Evolutionary conservation across 164 flowering plant genomes (phyloP), one percentile per base, ranked within the genome.

Genomic region (Dillenia suffruticosa): DNA sequence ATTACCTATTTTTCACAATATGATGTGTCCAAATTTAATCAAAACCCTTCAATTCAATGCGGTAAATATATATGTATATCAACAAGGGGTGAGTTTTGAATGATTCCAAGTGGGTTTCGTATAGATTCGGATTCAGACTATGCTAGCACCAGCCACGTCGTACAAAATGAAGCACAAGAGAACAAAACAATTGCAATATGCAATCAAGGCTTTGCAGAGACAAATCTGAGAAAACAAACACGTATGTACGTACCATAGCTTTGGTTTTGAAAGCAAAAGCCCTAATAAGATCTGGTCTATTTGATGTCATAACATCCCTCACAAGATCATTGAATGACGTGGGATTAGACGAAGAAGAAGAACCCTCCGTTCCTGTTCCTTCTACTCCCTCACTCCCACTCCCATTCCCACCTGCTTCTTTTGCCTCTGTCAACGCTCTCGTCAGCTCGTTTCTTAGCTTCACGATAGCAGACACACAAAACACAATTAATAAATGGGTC

Each of bases 261-360:
- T 83, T 85, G 32, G 87, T 74, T 66, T 74, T 77, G 66, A 81
- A 78, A 58, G 85, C 89, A 55, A 88, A 85, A 49, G 76, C 71
- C 67, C 69, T 77, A 9, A 88, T n/a, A n/a, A n/a, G 64, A 66
- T 88, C 88, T 49, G 72, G 80, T 56, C 63, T 74, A 54, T 71
- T 72, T 9, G 83, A 73, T 13, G 75, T 72, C 70, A 83, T 61
- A 26, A 26, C 40, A 15, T 82, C 88, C 64, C 64, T 74, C 58
- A 84, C 82, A 58, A 88, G 85, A 59, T 84, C 79, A 48, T 79
- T 62, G 74, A 85, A 88, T 49, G 94, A 77, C 3, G 40, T 26
- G 40, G 40, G 40, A 26, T 26, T 26, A 26, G 40, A 26, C 40
- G 40, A 26, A 11, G 59, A 63, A 8, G 70, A 63, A 10, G 74